These are phyloP conservation scores for Vanrija humicola DNA, from an alignment of 1,284 basidiomycete species.

Conservation along the genomic window DNA sequence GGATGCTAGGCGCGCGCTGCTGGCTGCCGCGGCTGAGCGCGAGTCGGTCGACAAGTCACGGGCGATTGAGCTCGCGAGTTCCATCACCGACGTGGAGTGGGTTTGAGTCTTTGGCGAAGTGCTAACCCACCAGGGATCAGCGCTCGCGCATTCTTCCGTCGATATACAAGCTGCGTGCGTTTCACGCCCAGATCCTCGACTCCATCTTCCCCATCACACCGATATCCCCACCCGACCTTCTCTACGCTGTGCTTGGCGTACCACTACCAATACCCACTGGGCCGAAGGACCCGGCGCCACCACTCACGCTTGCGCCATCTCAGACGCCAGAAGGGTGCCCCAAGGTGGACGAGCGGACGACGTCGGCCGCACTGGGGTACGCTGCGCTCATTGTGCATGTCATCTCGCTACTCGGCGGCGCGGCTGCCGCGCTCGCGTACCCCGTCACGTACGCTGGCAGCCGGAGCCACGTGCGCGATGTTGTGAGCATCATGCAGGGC, in stretches of 20 bases:
- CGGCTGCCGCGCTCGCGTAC: conserved; percentile 62
- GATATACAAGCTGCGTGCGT: conserved; percentile 60
- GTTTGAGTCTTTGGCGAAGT: conserved; percentile 1
- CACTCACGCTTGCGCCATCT: conserved; percentile 61
- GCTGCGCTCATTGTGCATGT: conserved; percentile 78
- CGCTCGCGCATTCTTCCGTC: conserved; percentile 53
- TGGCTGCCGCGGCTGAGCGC: conserved; percentile 25
- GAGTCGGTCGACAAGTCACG: conserved; percentile 22
- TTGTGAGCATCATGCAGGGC: conserved; percentile 88
- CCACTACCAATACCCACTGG: conserved; percentile 78
- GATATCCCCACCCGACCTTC: conserved; percentile 69
- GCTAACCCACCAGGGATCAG: conserved; percentile 23
- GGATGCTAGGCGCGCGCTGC: conserved; percentile 23
- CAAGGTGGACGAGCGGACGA: conserved; percentile 73
- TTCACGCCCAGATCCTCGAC: conserved; percentile 69
- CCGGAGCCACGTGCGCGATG: conserved; percentile 79
- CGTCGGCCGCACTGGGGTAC: conserved; percentile 81
- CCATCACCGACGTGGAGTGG: conserved; percentile 28
- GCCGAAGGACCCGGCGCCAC: conserved; percentile 77
- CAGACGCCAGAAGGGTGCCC: conserved; percentile 43
- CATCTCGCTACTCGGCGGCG: conserved; percentile 67
- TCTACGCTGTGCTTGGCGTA: conserved; percentile 76
- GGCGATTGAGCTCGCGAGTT: conserved; percentile 18
- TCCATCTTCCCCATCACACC: conserved; percentile 84
- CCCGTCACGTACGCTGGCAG: conserved; percentile 85